Evolutionary conservation across 805 yeast species (phyloP).

Genomic region (Hermanozyma aechmeae): DNA sequence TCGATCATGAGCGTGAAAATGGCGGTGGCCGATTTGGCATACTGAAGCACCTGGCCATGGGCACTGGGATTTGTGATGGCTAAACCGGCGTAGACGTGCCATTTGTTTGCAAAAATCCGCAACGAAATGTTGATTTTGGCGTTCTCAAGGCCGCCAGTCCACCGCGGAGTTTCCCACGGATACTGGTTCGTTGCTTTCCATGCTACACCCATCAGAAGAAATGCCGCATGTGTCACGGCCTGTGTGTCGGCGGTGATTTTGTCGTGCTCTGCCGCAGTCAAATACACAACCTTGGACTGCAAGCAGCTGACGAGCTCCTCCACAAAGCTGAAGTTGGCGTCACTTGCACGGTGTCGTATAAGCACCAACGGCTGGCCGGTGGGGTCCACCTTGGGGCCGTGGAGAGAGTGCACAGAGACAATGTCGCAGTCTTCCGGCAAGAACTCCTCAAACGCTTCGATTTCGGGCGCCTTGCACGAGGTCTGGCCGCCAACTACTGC

Average conservation of each 20-base stretch:
- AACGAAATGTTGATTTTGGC: conserved; percentile 91
- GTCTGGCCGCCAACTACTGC: conserved; percentile 98
- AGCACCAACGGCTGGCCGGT: conserved; percentile 90
- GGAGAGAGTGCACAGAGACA: conserved; percentile 82
- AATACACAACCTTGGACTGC: conserved; percentile 64
- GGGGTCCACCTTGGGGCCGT: conserved; percentile 86
- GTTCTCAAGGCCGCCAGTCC: conserved; percentile 93
- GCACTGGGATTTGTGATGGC: conserved; percentile 96
- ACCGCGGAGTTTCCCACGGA: conserved; percentile 83
- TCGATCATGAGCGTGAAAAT: conserved; percentile 77
- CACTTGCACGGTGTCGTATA: conserved; percentile 61
- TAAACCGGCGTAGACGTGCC: conserved; percentile 97
- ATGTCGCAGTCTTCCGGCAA: conserved; percentile 77
- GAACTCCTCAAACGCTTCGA: conserved; percentile 68
- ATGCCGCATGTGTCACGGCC: conserved; percentile 97
- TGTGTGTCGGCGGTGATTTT: conserved; percentile 96
- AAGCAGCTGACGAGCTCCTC: conserved; percentile 60
- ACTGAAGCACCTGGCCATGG: conserved; percentile 83
- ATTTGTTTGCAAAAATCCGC: conserved; percentile 84
- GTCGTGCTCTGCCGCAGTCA: conserved; percentile 86
- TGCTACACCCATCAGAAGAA: conserved; percentile 92
- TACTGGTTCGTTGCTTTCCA: conserved; percentile 79
- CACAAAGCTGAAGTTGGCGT: conserved; percentile 51
- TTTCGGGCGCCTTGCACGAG: conserved; percentile 87
- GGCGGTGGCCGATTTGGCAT: conserved; percentile 76